phyloP scores from a whole-genome alignment of 1,284 basidiomycete genomes.

The Ceratobasidium sp. region DNA sequence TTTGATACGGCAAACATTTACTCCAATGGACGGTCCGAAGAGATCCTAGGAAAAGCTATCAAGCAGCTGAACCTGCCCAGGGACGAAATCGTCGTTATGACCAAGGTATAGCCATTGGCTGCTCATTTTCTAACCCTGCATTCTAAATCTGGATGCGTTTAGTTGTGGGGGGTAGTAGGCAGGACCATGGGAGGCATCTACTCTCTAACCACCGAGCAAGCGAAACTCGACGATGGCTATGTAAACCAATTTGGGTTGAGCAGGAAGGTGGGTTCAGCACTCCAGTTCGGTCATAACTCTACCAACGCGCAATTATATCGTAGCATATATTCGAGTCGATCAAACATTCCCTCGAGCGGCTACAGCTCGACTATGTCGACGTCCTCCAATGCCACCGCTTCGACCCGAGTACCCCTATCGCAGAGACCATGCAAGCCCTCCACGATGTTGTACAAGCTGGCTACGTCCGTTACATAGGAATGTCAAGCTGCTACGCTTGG shows the following conservation, averaged over 20 bases:
- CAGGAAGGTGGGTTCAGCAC: slow-evolving; percentile 51
- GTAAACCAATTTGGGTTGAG: slow-evolving; percentile 56
- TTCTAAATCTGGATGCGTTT: slow-evolving; percentile 44
- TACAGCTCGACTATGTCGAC: too few relatives aligned
- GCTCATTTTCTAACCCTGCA: slow-evolving; percentile 40
- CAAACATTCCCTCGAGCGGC: slow-evolving; percentile 52
- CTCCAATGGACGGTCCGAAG: slow-evolving; percentile 46
- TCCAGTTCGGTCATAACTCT: slow-evolving; percentile 47
- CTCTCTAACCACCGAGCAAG: slow-evolving; percentile 13
- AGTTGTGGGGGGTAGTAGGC: slow-evolving; percentile 49
- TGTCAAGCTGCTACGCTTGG: slow-evolving; percentile 50
- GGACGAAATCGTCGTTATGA: slow-evolving; percentile 49
- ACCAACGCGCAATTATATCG: slow-evolving; percentile 46
- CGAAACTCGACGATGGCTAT: slow-evolving; percentile 49
- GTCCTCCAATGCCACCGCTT: slow-evolving; percentile 57
- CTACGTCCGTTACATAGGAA: slow-evolving; percentile 60
- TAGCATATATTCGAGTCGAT: slow-evolving; percentile 52
- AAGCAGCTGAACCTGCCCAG: slow-evolving; percentile 48
- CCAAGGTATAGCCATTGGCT: slow-evolving; percentile 49
- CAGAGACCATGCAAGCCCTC: slow-evolving; percentile 60
- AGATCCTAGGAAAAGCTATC: slow-evolving; percentile 52
- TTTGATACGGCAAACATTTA: slow-evolving; percentile 63
- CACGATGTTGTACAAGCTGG: slow-evolving; percentile 59
- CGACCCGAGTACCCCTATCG: slow-evolving; percentile 57
- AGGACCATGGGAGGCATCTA: not conserved